Evolutionary conservation across 2,329 filamentous ascomycete species (phyloP).

Genomic region (Lachnellula cervina): DNA sequence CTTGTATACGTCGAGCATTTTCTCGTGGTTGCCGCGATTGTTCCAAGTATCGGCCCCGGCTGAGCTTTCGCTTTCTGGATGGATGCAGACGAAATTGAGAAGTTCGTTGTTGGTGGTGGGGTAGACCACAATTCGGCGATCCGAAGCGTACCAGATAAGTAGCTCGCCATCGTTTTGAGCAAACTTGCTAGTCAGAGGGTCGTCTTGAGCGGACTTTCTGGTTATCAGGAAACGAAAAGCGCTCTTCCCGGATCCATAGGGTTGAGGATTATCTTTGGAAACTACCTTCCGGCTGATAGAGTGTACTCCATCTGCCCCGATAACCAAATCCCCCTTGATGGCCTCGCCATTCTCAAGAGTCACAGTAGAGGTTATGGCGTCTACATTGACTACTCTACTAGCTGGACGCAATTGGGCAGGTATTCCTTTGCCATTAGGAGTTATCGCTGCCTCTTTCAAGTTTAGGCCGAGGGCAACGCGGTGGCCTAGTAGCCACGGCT

Average conservation of each 20-base stretch:
- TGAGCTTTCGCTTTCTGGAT: constrained; percentile 45
- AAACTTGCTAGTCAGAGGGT: constrained; percentile 34
- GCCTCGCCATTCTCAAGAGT: constrained; percentile 41
- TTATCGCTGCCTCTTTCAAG: constrained; percentile 44
- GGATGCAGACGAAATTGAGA: constrained; percentile 48
- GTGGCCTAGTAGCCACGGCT: constrained; percentile 48
- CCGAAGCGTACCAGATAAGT: constrained; percentile 37
- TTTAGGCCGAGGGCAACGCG: constrained; percentile 48
- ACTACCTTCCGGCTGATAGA: constrained; percentile 11
- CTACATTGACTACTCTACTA: constrained; percentile 40
- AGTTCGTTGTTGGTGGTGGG: constrained; percentile 41
- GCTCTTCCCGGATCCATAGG: constrained; percentile 16
- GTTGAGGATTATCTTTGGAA: constrained; percentile 19
- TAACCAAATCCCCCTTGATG: constrained; percentile 43
- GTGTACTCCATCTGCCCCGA: constrained; percentile 53
- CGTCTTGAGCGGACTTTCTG: constrained; percentile 24
- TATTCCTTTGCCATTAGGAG: constrained; percentile 31
- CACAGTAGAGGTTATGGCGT: constrained; percentile 37
- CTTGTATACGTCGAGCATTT: constrained; percentile 37
- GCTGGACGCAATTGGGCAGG: constrained; percentile 38
- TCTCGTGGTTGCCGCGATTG: constrained; percentile 33
- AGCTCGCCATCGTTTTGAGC: constrained; percentile 30
- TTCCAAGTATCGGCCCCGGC: constrained; percentile 39
- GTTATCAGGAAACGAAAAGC: constrained; percentile 25
- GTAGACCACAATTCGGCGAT: constrained; percentile 44